Base-by-base conservation (phyloP, 208 protist genomes). In the Acanthamoeba divionensis region DNA sequence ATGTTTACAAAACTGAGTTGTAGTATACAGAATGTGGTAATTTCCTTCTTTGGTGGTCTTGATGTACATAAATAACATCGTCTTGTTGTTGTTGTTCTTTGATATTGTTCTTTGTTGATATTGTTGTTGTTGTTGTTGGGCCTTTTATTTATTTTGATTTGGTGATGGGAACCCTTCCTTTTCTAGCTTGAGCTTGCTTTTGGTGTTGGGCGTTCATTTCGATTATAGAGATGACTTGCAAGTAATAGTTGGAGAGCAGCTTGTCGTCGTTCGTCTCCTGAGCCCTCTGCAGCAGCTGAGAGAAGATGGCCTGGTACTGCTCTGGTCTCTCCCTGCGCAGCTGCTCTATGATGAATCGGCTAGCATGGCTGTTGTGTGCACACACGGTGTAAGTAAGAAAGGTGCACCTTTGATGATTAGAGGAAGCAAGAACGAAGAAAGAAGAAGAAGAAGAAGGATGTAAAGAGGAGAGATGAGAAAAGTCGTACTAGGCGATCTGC, bases 281-380 rank as follows among this genome's bases (percentile, higher is more conserved):
- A 18, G 71, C 71, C 24, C 47, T 7, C 12, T 50, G 45, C 71
- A 82, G 38, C 71, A 82, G 71, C 45, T 82, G 71, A 41, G 26
- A 41, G 47, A 82, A 82, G 71, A 82, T 82, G 71, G 71, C 71
- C 45, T 82, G 36, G 71, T 82, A 82, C 71, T 82, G 45, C 71
- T 82, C 71, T 33, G 36, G 36, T 82, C 71, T 15, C 38, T 82
- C 71, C 4, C 47, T 41, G 24, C 47, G 71, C 7, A 82, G 71
- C 71, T 82, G 71, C 71, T 82, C 71, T 41, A 82, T 82, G 38
- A 82, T 82, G 45, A 82, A 82, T 24, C 47, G 71, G n/a, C 26
- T 45, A 41, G 71, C 71, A 26, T 82, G 47, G 26, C 71, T 82
- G 71, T 15, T 33, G 9, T 15, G n/a, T n/a, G n/a, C n/a, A n/a